These are phyloP conservation scores for Apium graveolens DNA, from an alignment of 129 eudicot genomes.

Conservation along the genomic window DNA sequence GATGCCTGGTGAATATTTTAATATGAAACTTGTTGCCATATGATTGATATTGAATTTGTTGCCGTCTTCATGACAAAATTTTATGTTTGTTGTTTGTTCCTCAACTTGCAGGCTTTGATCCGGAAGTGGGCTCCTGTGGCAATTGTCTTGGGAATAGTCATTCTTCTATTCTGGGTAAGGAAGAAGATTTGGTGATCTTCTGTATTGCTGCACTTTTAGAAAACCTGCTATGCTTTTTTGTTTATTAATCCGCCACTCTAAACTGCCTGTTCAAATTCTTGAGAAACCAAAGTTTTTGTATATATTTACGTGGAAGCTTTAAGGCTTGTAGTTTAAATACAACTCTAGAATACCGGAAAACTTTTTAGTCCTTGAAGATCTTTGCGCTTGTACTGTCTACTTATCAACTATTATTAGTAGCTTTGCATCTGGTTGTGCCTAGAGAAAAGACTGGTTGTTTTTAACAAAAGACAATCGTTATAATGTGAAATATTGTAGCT, in stretches of 20 bases:
- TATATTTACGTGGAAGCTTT: not conserved
- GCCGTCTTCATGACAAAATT: not conserved
- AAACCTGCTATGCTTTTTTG: not conserved
- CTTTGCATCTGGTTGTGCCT: not conserved
- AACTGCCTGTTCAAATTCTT: not conserved
- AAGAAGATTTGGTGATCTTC: slow-evolving; percentile 22
- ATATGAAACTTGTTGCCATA: not conserved
- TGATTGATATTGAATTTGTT: not conserved
- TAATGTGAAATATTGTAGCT: not conserved
- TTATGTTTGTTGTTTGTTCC: not conserved
- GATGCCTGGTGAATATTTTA: not conserved
- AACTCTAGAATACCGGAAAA: not conserved
- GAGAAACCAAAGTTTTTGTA: not conserved
- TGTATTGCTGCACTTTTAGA: not conserved
- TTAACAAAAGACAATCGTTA: not conserved
- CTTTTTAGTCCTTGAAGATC: not conserved
- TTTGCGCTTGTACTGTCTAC: not conserved
- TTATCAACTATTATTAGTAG: not conserved
- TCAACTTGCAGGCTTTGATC: slow-evolving; percentile 20
- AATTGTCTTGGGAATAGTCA: slow-evolving; percentile 24
- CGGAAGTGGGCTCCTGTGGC: slow-evolving; percentile 35
- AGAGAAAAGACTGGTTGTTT: not conserved
- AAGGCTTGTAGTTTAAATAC: not conserved
- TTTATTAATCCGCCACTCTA: not conserved
- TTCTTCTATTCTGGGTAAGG: slow-evolving; percentile 25